Base-by-base conservation (phyloP, 192 early-diverging fungal species). In the Dissophora ornata region DNA sequence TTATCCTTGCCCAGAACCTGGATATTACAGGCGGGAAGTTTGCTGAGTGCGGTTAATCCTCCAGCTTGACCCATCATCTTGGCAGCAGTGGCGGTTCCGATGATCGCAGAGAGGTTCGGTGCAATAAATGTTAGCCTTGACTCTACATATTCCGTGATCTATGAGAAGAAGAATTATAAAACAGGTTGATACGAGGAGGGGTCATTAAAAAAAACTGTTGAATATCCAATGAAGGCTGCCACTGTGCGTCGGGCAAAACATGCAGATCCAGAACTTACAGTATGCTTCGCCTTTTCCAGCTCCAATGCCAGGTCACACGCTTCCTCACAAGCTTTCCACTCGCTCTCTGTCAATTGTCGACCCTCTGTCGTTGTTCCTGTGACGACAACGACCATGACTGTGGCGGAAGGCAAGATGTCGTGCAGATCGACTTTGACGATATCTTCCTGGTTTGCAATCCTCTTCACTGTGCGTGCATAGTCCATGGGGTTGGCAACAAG, bases 21-120 rank as follows among this genome's bases (percentile, higher is more conserved):
- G 18, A 99, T 82, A 61, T 97, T 96, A 77, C 95, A 96, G 2
- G 95, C 87, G 0, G 98, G 94, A 42, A 99, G 94, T 73, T 95
- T 95, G 57, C 89, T 89, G 33, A 99, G 80, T 4, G 84, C 87
- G 1, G 89, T 91, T 30, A 99, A 61, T 0, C 98, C 96, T 41
- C 97, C 98, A 8, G 95, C 94, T 12, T 92, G 90, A 21, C 92
- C 93, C 57, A 98, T 90, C 24, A 99, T 64, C 75, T 96, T 93
- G 2, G 98, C 98, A 0, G 98, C 96, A 0, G 90, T 89, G 5
- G 90, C 84, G 28, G 89, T 90, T 25, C 95, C 96, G 6, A 99
- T 84, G 13, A 99, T 87, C 1, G 87, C 86, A 0, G 96, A 94
- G 1, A 97, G 71, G 56, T 99, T 99, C 10, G 98, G 98, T 7